A percentile compares a stretch with the other conserved stretches of the same genome.
Conservation (phyloP, 1,284 basidiomycete genomes). For the Moesziomyces parantarcticus region DNA sequence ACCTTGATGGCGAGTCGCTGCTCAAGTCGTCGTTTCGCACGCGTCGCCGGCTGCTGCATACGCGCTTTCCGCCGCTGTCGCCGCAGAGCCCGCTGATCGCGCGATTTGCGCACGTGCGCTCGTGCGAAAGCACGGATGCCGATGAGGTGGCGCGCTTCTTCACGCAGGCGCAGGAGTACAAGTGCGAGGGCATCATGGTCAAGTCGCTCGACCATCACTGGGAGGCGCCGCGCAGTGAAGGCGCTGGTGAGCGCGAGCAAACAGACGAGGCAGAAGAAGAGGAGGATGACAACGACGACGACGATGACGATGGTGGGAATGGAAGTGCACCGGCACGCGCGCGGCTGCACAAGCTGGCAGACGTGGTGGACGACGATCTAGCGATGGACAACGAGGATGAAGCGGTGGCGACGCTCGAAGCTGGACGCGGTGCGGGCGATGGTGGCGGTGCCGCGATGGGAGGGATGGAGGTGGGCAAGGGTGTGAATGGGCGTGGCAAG, state of each 20-base stretch:
- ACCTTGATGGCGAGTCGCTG: constrained; percentile 73
- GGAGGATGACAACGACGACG: constrained; percentile 4
- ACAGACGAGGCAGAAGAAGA: not conserved
- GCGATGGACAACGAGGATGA: constrained; percentile 55
- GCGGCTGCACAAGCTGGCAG: constrained; percentile 52
- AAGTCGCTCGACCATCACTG: constrained; percentile 74
- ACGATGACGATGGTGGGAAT: constrained; percentile 40
- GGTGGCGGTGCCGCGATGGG: too few species aligned
- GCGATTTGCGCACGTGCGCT: constrained; percentile 80
- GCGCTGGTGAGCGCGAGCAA: constrained; percentile 58
- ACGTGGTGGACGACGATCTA: constrained; percentile 56
- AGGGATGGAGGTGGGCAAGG: constrained; percentile 51
- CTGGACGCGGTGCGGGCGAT: not conserved
- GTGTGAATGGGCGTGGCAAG: constrained; percentile 72
- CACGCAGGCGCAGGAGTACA: constrained; percentile 80
- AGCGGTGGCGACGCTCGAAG: constrained; percentile 25
- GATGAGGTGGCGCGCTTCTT: constrained; percentile 81
- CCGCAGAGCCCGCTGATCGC: constrained; percentile 72
- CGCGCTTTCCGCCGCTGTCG: constrained; percentile 68
- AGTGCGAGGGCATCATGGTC: constrained; percentile 92
- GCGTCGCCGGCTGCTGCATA: constrained; percentile 76
- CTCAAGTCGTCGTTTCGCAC: constrained; percentile 79
- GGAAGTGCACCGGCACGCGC: not conserved
- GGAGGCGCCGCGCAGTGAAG: constrained; percentile 61
- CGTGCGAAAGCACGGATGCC: constrained; percentile 77